Conservation (phyloP, 1,139 yeast species). For the Ashbya aceris region DNA sequence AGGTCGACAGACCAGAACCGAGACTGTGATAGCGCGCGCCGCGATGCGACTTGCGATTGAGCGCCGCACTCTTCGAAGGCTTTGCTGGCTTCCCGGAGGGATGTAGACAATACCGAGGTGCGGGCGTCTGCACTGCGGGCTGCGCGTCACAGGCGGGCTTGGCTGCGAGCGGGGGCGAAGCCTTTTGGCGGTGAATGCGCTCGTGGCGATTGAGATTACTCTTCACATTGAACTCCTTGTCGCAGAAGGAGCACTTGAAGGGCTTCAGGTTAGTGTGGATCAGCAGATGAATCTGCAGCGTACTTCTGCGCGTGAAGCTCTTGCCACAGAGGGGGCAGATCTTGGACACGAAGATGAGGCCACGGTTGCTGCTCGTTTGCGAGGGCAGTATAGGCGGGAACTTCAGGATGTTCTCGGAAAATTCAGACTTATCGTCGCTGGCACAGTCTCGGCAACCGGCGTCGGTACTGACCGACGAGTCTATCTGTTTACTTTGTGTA, state of each 20-base stretch:
- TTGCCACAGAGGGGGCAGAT: slow-evolving; percentile 8
- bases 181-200: slow-evolving; percentile 4
- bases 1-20: too few relatives aligned
- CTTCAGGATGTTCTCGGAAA: slow-evolving; percentile 2
- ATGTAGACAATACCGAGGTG: neutral
- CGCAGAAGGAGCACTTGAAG: slow-evolving; percentile 6
- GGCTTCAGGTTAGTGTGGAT: slow-evolving; percentile 7
- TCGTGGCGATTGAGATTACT: slow-evolving; percentile 8
- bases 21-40: too few relatives aligned
- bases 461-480: neutral
- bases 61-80: too few relatives aligned
- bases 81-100: too few relatives aligned
- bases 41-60: too few relatives aligned
- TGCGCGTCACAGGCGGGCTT: neutral
- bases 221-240: slow-evolving; percentile 8
- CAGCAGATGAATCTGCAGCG: slow-evolving; percentile 7
- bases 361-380: slow-evolving; percentile 4
- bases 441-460: neutral
- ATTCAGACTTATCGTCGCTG: neutral
- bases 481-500: neutral
- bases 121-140: neutral
- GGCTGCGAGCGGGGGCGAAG: neutral
- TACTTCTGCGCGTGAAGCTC: slow-evolving; percentile 7
- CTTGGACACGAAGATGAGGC: slow-evolving; percentile 4
- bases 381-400: slow-evolving; percentile 4